Base-by-base conservation (phyloP, 345 rosid species). In the Erucastrum elatum region DNA sequence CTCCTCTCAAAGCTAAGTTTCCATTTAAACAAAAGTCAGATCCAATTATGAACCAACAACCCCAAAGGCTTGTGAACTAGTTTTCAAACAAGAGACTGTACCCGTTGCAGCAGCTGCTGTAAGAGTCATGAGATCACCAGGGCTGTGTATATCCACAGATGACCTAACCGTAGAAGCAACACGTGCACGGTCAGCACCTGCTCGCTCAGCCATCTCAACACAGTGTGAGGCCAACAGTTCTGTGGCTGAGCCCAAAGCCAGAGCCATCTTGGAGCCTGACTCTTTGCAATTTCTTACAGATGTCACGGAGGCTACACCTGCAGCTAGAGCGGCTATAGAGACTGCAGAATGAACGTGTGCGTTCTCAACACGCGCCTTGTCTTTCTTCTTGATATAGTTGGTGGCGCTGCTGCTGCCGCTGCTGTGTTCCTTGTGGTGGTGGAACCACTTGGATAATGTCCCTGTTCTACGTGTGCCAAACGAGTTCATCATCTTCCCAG, bases 21-120 rank as follows among this genome's bases (percentile, higher is more conserved):
- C 71, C 46, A 6, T 73, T n/a, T 16, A 2, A 61, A 61, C 16
- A 11, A 51, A 75, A 75, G 51, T 63, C 64, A 74, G 68, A 70
- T 44, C 63, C 25, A 65, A 41, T 2, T 7, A 41, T 71, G 55
- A 49, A 29, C 74, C 66, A 58, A n/a, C 4, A 51, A 60, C 29
- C 74, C 59, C 30, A n/a, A 77, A 35, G 49, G 49, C 34, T 35
- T 53, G 58, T 49, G 56, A 61, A 17, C 21, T n/a, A 49, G 56
- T n/a, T 44, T 46, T 8, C 12, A 15, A 65, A 62, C 41, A 75
- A 30, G 4, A 4, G 15, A n/a, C 25, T 60, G n/a, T 84, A 91
- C 98, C 97, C 67, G 97, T 94, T 62, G 95, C 97, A 25, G 98
- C 97, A 26, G 97, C 92, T 6, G 98, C 98, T 63, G 98, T 92